Evolutionary conservation across 2,329 filamentous ascomycete species (phyloP).

Genomic region (Claviceps africana): DNA sequence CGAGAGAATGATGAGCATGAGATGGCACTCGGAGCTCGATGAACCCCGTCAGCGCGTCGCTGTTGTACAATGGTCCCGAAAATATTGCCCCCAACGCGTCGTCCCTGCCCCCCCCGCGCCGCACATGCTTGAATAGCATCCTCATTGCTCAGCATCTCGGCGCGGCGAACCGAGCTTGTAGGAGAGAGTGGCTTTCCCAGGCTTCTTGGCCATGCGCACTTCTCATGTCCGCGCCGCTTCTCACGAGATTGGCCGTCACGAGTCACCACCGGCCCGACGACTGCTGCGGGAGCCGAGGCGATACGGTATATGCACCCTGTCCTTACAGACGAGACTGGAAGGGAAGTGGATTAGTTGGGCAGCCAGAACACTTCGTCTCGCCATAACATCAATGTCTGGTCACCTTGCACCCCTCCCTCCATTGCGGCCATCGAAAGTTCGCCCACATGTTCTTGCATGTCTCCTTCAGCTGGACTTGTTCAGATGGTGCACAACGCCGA

Average conservation of each 20-base stretch:
- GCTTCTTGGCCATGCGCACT: neutral
- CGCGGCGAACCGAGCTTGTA: neutral
- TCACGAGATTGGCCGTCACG: neutral
- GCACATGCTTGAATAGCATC: neutral
- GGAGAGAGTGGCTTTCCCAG: neutral
- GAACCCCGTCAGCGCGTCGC: conserved; percentile 2
- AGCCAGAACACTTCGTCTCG: too few species aligned
- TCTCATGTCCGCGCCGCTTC: neutral
- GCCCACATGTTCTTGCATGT: neutral
- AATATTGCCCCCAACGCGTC: neutral
- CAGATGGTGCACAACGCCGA: neutral
- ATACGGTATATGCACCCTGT: neutral
- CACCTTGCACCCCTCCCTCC: too few species aligned
- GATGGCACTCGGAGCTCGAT: conserved; percentile 1
- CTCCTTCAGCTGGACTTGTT: neutral
- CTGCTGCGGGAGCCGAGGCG: neutral
- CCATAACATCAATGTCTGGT: too few species aligned
- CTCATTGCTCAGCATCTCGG: neutral
- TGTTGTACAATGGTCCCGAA: too few species aligned
- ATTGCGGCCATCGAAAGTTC: too few species aligned
- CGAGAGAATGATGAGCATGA: neutral
- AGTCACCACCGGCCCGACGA: too few species aligned
- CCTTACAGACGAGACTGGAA: too few species aligned
- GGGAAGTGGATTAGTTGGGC: too few species aligned
- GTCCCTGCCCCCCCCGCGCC: neutral